Conservation (phyloP, 2,329 filamentous ascomycete genomes). For the Biscogniauxia mediterranea region DNA sequence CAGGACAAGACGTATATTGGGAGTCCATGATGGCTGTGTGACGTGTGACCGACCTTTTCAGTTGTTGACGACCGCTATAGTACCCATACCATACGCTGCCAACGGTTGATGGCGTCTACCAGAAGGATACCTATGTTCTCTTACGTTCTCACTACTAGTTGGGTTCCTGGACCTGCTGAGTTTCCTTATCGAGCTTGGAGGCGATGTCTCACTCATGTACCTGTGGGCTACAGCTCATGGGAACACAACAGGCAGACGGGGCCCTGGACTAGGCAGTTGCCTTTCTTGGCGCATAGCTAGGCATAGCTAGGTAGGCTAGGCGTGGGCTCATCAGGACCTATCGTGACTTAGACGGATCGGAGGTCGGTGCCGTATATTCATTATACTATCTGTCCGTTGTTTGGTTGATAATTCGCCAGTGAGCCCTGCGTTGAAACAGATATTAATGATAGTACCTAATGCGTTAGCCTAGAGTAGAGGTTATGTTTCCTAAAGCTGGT, state of each 20-base stretch:
- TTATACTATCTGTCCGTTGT: neutral
- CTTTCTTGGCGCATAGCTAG: conserved; percentile 1
- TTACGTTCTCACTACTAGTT: too few species aligned
- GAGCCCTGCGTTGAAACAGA: too few species aligned
- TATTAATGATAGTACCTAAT: too few species aligned
- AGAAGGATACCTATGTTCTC: neutral
- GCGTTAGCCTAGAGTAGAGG: too few species aligned
- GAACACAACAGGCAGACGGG: neutral
- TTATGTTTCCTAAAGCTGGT: too few species aligned
- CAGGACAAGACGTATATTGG: neutral
- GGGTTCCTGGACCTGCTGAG: too few species aligned
- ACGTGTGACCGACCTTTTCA: neutral
- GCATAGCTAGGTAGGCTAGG: neutral
- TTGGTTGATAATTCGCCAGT: neutral
- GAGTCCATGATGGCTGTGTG: neutral
- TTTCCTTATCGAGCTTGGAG: neutral
- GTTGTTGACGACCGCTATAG: neutral
- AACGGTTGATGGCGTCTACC: too few species aligned
- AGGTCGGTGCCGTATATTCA: too few species aligned
- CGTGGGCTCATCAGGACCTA: neutral
- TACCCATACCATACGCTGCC: too few species aligned
- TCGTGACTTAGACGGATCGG: neutral
- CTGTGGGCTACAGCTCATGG: neutral
- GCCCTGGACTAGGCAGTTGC: conserved; percentile 2
- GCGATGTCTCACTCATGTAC: neutral